Evolutionary conservation across 1,284 basidiomycete species (phyloP), one percentile per base, ranked within the genome.

Genomic region (Ustilago curta): DNA sequence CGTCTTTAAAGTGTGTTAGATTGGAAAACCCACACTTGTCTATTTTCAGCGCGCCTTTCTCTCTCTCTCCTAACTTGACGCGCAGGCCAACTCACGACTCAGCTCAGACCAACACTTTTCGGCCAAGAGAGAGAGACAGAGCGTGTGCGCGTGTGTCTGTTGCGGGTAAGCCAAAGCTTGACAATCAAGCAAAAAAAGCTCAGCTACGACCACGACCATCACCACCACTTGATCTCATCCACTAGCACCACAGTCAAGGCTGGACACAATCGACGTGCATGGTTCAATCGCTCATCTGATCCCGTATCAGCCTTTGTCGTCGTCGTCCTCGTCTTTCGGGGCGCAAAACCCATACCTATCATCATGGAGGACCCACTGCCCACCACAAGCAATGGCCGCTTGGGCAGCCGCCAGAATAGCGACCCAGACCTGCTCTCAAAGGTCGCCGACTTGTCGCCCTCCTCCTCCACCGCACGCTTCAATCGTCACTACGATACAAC

Each of bases 371-470:
- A 70, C 57, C 43, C 47, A 27, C 47, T 57, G 45, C 32, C 55
- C 16, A 32, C 50, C 50, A 47, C 39, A 5, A 19, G 58, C n/a
- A 61, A 70, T 14, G 68, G 68, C 40, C 67, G 58, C 23, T n/a
- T 65, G 45, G 40, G 44, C 58, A 37, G 50, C 23, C 58, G 55
- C 29, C 57, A 58, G 18, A 56, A 52, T 4, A 58, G 52, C 37
- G 67, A 70, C 12, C 9, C 29, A 18, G 61, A 70, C 18, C 16
- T 62, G 31, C 47, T 48, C 39, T 35, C 55, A 32, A 57, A 59
- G n/a, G 32, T n/a, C 35, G 25, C 70, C 51, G 60, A 73, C 32
- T 54, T 73, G 47, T 68, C 65, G 49, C 65, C 65, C 8, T 60
- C 70, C 21, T 64, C 58, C 31, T 61, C 65, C 31, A 19, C 65